A percentile compares a stretch with the other conserved stretches of the same genome.
Conservation (phyloP, 23 red algal species). For the Gracilaria caudata region DNA sequence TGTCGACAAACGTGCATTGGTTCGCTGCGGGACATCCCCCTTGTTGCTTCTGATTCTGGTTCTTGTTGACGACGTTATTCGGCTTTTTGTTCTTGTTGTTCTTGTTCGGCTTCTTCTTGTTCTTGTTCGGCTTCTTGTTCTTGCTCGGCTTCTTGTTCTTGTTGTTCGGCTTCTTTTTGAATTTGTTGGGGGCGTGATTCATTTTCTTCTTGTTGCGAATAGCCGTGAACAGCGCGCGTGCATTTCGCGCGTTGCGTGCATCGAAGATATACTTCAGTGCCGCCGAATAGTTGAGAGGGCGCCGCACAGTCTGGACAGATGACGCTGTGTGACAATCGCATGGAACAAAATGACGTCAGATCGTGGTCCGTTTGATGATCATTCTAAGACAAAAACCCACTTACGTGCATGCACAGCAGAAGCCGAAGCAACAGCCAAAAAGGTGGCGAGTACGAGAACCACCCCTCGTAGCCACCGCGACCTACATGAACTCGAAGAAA, state of each 20-base stretch:
- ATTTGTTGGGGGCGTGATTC: no score
- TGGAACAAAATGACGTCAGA: not conserved
- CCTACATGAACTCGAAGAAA: not conserved
- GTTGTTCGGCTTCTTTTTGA: no score
- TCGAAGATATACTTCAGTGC: not conserved
- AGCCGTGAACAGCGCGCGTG: not conserved
- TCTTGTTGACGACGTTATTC: not conserved
- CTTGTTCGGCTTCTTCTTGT: not conserved
- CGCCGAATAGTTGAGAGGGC: not conserved
- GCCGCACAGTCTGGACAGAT: not conserved
- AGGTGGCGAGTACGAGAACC: not conserved
- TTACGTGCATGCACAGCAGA: not conserved
- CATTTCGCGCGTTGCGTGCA: not conserved
- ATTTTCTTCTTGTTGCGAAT: constrained; percentile 12
- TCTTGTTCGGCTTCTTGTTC: not conserved
- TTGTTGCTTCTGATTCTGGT: not conserved
- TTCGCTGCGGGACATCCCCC: not conserved
- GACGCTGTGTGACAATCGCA: not conserved
- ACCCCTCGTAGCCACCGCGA: not conserved
- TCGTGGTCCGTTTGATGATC: not conserved
- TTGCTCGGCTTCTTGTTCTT: not conserved
- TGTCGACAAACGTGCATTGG: constrained; percentile 43
- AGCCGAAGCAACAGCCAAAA: not conserved
- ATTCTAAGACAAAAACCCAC: not conserved
- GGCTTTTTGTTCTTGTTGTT: not conserved